Conservation (phyloP, 2,329 filamentous ascomycete genomes). For the Apiospora koreana region DNA sequence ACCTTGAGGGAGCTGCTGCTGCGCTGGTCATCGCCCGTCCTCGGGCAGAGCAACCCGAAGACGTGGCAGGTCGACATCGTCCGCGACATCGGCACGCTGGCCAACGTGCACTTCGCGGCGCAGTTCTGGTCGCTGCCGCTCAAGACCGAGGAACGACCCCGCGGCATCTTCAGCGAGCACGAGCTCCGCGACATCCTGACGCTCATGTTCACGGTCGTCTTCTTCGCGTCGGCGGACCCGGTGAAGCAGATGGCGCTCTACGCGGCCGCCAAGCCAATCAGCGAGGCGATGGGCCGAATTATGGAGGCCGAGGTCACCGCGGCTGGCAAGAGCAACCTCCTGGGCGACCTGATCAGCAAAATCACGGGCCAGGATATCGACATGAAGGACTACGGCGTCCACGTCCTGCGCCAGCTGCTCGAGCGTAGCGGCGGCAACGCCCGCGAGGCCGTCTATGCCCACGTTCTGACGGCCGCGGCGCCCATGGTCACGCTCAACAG, state of each 20-base stretch:
- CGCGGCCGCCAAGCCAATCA: constrained; percentile 4
- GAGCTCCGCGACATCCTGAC: constrained; percentile 50
- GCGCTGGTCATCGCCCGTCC: constrained; percentile 11
- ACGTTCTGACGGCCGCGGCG: constrained; percentile 3
- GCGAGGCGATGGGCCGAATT: constrained; percentile 7
- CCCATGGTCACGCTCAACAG: constrained; percentile 12
- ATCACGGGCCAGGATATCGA: constrained; percentile 1
- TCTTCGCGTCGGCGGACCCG: not conserved
- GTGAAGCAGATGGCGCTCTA: constrained; percentile 5
- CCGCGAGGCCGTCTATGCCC: not conserved
- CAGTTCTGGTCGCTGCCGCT: constrained; percentile 56
- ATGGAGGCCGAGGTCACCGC: not conserved
- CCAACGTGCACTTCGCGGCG: constrained; percentile 55
- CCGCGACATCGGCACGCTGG: constrained; percentile 40
- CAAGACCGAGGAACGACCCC: constrained; percentile 51
- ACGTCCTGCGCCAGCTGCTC: constrained; percentile 10
- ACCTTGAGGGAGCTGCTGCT: not conserved
- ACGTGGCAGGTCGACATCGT: constrained; percentile 25
- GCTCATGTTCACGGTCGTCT: constrained; percentile 24
- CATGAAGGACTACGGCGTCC: constrained; percentile 11
- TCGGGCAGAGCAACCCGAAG: not conserved
- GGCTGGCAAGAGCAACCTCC: constrained; percentile 27
- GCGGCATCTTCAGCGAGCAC: constrained; percentile 52
- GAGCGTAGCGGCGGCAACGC: not conserved
- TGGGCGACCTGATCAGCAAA: constrained; percentile 4